Base-by-base conservation (phyloP, 345 rosid species). In the Gossypioides kirkii region DNA sequence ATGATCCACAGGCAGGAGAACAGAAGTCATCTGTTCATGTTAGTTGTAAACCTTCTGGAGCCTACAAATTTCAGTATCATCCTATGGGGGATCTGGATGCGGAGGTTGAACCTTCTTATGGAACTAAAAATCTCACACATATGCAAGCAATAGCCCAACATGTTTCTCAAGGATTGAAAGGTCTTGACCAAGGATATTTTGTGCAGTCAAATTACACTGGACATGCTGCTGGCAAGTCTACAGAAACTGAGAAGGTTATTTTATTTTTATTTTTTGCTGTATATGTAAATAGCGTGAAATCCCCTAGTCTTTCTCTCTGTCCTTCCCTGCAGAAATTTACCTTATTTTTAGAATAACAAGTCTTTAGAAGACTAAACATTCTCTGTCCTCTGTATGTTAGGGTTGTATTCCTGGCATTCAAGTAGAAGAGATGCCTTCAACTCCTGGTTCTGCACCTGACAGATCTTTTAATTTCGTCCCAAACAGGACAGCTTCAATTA, bases 21-120 rank as follows among this genome's bases (percentile, higher is more conserved):
- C 89, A 83, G 68, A 86, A 82, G 79, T 77, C 83, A 77, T 78
- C 88, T 59, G 78, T 74, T 81, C 76, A 77, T 68, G 58, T 61
- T 45, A 74, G 80, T 79, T 80, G 73, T 65, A 86, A 79, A 80
- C 85, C 86, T 11, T 76, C 86, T 55, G 85, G 71, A 61, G 69
- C 78, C 67, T 92, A 90, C 75, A 93, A 82, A 81, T 91, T 94
- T 87, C 94, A 91, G 75, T 90, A 87, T 80, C 98, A 91, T 84
- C 97, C 97, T n/a, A 92, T 89, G 93, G 97, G 97, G 52, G 85
- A 89, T 89, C 70, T 87, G 73, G 91, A 84, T 80, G 80, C 73
- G 66, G 89, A 82, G 74, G 53, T 77, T 20, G 90, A 86, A 64
- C 75, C 86, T 74, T 80, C 84, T 53, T 69, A 71, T 75, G 86